These are phyloP conservation scores for Chaetomiaceae sp. DNA, from an alignment of 2,329 filamentous ascomycete species.

Conservation along the genomic window DNA sequence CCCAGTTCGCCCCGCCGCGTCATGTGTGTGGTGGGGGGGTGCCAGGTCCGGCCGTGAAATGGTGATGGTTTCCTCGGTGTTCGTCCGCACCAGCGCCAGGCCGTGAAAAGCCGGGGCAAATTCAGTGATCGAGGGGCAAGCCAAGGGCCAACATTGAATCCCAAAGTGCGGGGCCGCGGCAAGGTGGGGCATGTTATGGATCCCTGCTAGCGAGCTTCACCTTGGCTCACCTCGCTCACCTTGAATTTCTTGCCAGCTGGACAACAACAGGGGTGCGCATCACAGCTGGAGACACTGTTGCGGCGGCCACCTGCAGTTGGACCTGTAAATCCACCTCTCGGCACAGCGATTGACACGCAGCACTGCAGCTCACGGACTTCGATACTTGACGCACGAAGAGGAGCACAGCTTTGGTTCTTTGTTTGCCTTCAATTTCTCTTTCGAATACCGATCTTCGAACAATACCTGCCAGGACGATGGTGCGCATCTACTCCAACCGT, in stretches of 20 bases:
- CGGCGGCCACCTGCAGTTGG: not conserved
- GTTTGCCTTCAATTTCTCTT: not conserved
- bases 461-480: slow-evolving; percentile 8
- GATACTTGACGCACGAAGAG: not conserved
- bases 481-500: not conserved
- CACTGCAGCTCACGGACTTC: not conserved
- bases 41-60: slow-evolving; percentile 6
- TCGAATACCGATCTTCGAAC: not conserved
- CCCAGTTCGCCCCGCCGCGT: slow-evolving; percentile 1
- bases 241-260: slow-evolving; percentile 24
- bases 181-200: not conserved
- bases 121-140: slow-evolving; percentile 16
- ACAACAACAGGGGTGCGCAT: slow-evolving; percentile 19
- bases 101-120: not conserved
- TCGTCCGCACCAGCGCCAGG: not conserved
- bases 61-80: slow-evolving; percentile 5
- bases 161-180: slow-evolving; percentile 1
- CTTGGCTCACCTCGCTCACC: slow-evolving; percentile 12
- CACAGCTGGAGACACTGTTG: slow-evolving; percentile 3
- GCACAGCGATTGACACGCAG: slow-evolving; percentile 8
- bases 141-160: not conserved
- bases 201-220: not conserved
- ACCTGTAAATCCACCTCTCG: not conserved
- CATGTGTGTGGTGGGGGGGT: slow-evolving; percentile 1
- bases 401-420: not conserved